Evolutionary conservation across 2,329 filamentous ascomycete genomes (phyloP).

Genomic region (Xylaria multiplex): DNA sequence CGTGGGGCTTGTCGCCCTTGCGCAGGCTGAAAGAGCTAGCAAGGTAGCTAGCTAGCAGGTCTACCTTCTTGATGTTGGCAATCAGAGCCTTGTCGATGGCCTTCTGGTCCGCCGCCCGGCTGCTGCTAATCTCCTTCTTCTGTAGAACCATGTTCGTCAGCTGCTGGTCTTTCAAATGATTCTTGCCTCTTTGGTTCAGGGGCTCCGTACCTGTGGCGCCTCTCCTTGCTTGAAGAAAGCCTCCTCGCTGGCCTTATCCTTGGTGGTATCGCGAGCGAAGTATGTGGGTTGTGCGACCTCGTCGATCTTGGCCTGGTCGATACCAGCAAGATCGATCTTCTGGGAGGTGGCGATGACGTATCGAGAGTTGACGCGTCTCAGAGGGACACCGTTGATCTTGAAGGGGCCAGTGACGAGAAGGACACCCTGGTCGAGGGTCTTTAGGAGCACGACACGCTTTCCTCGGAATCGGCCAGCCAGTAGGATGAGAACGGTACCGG

Average conservation of each 20-base stretch:
- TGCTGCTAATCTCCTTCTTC: conserved; percentile 97
- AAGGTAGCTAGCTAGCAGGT: conserved; percentile 92
- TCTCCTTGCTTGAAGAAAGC: conserved; percentile 99
- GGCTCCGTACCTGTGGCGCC: conserved; percentile 85
- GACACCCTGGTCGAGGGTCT: conserved; percentile 95
- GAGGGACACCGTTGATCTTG: conserved; percentile 99
- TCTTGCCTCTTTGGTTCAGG: conserved; percentile 27
- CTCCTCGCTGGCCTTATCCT: conserved; percentile 97
- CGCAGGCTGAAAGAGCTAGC: conserved; percentile 96
- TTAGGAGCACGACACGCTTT: conserved; percentile 99
- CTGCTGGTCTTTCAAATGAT: conserved; percentile 4
- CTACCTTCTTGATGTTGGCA: conserved; percentile 98
- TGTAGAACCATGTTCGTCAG: conserved; percentile 60
- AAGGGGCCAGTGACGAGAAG: conserved; percentile 99
- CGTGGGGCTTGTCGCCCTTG: conserved; percentile 99
- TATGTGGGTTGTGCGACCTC: conserved; percentile 82
- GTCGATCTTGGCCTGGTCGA: conserved; percentile 91
- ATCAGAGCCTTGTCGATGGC: conserved; percentile 96
- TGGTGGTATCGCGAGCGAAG: conserved; percentile 94
- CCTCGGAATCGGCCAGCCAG: conserved; percentile 99
- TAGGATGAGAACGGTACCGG: conserved; percentile 97
- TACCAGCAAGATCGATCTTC: conserved; percentile 83
- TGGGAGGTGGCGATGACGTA: conserved; percentile 93
- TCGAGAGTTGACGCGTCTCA: conserved; percentile 91
- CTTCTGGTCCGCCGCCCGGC: conserved; percentile 97